Evolutionary conservation across 1,284 basidiomycete species (phyloP).

Genomic region (Cutaneotrichosporon sp.): DNA sequence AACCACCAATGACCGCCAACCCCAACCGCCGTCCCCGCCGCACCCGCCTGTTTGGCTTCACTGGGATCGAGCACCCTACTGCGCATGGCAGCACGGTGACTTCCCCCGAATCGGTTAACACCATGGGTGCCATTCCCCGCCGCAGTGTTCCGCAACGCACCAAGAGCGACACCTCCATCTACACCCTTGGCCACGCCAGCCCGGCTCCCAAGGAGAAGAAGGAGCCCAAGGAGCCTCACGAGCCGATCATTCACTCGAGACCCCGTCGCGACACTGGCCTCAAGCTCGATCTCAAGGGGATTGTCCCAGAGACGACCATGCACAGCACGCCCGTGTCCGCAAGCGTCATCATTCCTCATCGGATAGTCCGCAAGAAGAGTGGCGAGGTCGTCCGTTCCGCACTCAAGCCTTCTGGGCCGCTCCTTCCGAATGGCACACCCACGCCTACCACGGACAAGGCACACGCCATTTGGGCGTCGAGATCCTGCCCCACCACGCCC

Average conservation of each 20-base stretch:
- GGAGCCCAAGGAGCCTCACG: conserved; percentile 13
- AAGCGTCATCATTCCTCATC: conserved; percentile 27
- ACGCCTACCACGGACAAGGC: conserved; percentile 56
- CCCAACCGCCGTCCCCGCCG: conserved; percentile 39
- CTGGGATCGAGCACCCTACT: conserved; percentile 32
- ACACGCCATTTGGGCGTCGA: conserved; percentile 62
- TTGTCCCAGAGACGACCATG: conserved; percentile 31
- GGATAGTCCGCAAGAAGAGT: conserved; percentile 76
- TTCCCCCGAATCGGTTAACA: conserved; percentile 7
- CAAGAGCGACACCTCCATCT: conserved; percentile 37
- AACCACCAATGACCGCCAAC: conserved; percentile 30
- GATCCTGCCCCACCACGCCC: conserved; percentile 71
- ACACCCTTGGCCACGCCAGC: conserved; percentile 23
- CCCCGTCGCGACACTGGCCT: conserved; percentile 47
- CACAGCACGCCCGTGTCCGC: conserved; percentile 25
- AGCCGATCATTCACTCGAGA: conserved; percentile 16
- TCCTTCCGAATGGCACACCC: conserved; percentile 40
- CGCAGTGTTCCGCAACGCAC: conserved; percentile 38
- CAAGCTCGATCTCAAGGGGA: conserved; percentile 50
- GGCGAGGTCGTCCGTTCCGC: conserved; percentile 90
- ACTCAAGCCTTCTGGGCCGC: conserved; percentile 68
- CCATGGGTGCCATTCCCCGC: conserved; percentile 17
- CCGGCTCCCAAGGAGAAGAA: conserved; percentile 18
- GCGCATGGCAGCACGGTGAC: neutral
- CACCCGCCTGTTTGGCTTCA: conserved; percentile 52